A percentile compares a stretch with the other conserved stretches of the same genome.
Conservation (phyloP, 2,329 filamentous ascomycete genomes). For the Bipolaris sorokiniana region DNA sequence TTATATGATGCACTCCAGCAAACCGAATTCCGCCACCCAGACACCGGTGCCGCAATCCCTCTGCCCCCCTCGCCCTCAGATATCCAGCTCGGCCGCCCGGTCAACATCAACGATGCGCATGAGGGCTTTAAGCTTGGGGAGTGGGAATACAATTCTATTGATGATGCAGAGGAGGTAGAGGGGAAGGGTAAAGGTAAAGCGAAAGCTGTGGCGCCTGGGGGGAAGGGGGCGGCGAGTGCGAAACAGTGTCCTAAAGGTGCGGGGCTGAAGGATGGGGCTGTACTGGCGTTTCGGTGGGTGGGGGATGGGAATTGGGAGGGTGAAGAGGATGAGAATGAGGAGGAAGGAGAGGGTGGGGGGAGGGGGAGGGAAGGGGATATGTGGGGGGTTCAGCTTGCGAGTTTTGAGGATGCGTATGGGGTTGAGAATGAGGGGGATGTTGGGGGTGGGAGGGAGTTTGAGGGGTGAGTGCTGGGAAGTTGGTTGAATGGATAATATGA, state of each 20-base stretch:
- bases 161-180: constrained; percentile 38
- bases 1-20: constrained; percentile 52
- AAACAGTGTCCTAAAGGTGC: constrained; percentile 46
- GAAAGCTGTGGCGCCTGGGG: constrained; percentile 32
- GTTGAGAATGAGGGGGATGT: constrained; percentile 42
- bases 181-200: constrained; percentile 51
- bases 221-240: constrained; percentile 9
- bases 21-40: constrained; percentile 42
- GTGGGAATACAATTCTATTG: constrained; percentile 33
- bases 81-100: constrained; percentile 51
- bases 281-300: constrained; percentile 47
- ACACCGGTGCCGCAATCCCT: constrained; percentile 41
- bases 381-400: constrained; percentile 47
- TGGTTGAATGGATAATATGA: too few species aligned
- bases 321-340: constrained; percentile 22
- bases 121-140: constrained; percentile 50
- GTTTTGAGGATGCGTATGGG: constrained; percentile 47
- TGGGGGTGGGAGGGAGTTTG: constrained; percentile 38
- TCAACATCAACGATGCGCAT: constrained; percentile 49
- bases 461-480: constrained; percentile 28
- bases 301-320: constrained; percentile 35
- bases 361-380: constrained; percentile 20
- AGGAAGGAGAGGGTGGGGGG: not conserved
- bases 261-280: constrained; percentile 43
- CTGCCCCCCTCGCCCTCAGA: constrained; percentile 50